Evolutionary conservation across 2,329 filamentous ascomycete genomes (phyloP).

Genomic region (Cercospora berteroae): DNA sequence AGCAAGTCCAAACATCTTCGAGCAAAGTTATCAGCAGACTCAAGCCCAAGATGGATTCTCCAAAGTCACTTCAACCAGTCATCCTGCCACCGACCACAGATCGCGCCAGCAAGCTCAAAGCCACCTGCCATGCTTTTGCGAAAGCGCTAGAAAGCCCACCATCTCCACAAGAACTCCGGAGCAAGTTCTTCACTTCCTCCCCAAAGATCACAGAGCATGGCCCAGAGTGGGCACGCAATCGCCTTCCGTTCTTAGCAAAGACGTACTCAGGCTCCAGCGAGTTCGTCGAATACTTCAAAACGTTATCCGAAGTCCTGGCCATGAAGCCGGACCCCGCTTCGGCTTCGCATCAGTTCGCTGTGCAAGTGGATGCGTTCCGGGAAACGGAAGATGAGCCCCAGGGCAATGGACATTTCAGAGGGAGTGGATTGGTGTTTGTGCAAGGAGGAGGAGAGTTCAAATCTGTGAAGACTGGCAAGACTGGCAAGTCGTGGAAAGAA

Average conservation of each 20-base stretch:
- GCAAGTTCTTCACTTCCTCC: not conserved
- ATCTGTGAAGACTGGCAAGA: not conserved
- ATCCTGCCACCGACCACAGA: conserved; percentile 3
- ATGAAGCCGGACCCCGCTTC: not conserved
- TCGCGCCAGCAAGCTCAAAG: not conserved
- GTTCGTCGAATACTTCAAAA: not conserved
- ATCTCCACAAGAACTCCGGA: not conserved
- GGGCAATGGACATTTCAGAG: not conserved
- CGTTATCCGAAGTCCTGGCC: not conserved
- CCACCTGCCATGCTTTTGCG: not conserved
- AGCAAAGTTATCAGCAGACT: not conserved
- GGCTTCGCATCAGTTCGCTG: not conserved
- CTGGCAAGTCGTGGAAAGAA: conserved; percentile 2
- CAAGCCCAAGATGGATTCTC: not conserved
- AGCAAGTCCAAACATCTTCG: not conserved
- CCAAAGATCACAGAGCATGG: not conserved
- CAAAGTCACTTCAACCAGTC: not conserved
- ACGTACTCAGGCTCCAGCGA: not conserved
- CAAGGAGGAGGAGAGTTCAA: not conserved
- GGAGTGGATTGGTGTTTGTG: conserved; percentile 1
- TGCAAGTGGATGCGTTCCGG: not conserved
- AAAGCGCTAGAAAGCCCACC: conserved; percentile 3
- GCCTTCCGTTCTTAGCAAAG: not conserved
- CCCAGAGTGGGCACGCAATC: not conserved
- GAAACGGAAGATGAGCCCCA: not conserved